Conservation (phyloP, 345 rosid species). For the Excoecaria cochinchinensis region DNA sequence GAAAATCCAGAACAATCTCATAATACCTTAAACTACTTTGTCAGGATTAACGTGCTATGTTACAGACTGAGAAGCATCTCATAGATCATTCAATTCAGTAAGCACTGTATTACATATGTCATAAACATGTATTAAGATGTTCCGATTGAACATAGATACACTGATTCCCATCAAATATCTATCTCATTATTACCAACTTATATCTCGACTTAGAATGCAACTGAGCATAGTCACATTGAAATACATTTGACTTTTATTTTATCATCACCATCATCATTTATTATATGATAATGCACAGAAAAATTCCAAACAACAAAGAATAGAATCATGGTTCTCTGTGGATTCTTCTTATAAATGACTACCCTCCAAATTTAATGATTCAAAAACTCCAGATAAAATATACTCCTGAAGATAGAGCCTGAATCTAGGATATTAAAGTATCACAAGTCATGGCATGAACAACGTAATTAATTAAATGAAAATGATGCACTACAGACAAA, state of each 20-base stretch:
- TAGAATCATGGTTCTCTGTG: background rate
- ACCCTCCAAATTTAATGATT: too few species aligned
- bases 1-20: too few species aligned
- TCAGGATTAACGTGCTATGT: too few species aligned
- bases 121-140: background rate
- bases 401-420: background rate
- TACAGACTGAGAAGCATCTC: background rate
- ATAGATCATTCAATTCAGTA: background rate
- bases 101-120: background rate
- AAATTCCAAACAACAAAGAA: background rate
- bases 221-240: background rate
- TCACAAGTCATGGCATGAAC: background rate
- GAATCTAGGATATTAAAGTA: too few species aligned
- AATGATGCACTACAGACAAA: background rate
- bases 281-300: background rate
- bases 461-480: background rate
- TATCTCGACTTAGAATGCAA: background rate
- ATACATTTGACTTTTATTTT: background rate
- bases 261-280: background rate
- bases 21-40: too few species aligned
- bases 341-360: too few species aligned
- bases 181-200: background rate
- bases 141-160: background rate
- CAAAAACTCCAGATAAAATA: background rate
- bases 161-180: background rate